phyloP scores from a whole-genome alignment of 805 yeast genomes.

The Schwanniomyces yamadae region DNA sequence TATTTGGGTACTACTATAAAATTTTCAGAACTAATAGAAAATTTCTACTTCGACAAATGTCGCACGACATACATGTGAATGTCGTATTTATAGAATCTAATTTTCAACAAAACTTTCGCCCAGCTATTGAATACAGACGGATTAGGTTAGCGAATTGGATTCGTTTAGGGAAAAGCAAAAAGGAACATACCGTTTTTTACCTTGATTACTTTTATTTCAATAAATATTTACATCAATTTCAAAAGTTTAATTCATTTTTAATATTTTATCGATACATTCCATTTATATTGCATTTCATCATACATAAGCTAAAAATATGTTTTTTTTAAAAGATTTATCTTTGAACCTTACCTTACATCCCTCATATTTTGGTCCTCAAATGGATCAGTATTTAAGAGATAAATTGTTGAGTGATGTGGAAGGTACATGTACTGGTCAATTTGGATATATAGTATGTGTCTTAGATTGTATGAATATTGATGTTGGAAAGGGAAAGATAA shows the following conservation, averaged over 20 bases:
- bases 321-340: constrained; percentile 76
- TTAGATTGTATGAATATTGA: constrained; percentile 92
- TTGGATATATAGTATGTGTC: constrained; percentile 95
- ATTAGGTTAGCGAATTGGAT: too few relatives aligned
- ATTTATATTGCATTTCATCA: neutral
- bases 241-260: constrained; percentile 1
- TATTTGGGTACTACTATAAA: too few relatives aligned
- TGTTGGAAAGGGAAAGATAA: constrained; percentile 89
- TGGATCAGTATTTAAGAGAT: constrained; percentile 89
- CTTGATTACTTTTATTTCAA: constrained; percentile 1
- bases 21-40: too few relatives aligned
- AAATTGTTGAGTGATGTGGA: constrained; percentile 93
- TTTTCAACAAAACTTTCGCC: too few relatives aligned
- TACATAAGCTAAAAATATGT: constrained; percentile 23
- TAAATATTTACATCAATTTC: too few relatives aligned
- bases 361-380: constrained; percentile 95
- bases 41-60: constrained; percentile 6
- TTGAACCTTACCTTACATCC: constrained; percentile 93
- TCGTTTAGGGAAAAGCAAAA: too few relatives aligned
- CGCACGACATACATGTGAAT: constrained; percentile 2
- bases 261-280: constrained; percentile 2
- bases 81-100: too few relatives aligned
- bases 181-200: too few relatives aligned
- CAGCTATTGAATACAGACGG: too few relatives aligned
- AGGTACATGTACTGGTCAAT: constrained; percentile 98